These are phyloP conservation scores for Daldinia eschscholtzii DNA, from an alignment of 2,329 filamentous ascomycete genomes.

Conservation along the genomic window DNA sequence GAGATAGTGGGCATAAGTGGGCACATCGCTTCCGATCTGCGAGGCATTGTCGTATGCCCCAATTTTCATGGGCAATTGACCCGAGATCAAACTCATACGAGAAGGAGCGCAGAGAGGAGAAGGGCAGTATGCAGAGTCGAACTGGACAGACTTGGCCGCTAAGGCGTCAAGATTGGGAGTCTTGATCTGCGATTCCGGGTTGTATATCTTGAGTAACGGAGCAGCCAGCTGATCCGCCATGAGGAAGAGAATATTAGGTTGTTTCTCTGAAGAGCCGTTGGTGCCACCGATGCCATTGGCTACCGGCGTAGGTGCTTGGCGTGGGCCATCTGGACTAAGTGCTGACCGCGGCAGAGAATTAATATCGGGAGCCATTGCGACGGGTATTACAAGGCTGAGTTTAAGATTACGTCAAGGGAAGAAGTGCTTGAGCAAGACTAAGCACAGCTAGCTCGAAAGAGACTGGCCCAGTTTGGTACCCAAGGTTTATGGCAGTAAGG, in stretches of 20 bases:
- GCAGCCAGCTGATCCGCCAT: slow-evolving; percentile 97
- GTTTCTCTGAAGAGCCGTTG: slow-evolving; percentile 52
- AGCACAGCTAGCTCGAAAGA: slow-evolving; percentile 20
- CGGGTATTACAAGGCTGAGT: slow-evolving; percentile 2
- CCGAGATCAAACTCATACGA: slow-evolving; percentile 94
- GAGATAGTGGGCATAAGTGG: slow-evolving; percentile 93
- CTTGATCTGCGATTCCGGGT: slow-evolving; percentile 87
- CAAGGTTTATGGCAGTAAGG: slow-evolving; percentile 10
- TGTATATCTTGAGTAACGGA: slow-evolving; percentile 91
- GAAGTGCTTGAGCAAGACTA: slow-evolving; percentile 16
- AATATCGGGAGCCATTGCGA: slow-evolving; percentile 75
- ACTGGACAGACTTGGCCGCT: slow-evolving; percentile 85
- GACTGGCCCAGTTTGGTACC: slow-evolving; percentile 9
- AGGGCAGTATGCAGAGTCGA: slow-evolving; percentile 94
- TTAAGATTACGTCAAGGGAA: not conserved
- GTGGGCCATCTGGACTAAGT: slow-evolving; percentile 44
- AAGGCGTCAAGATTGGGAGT: slow-evolving; percentile 90
- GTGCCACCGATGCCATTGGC: slow-evolving; percentile 41
- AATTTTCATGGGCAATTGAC: slow-evolving; percentile 91
- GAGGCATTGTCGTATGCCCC: slow-evolving; percentile 92
- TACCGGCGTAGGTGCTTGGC: slow-evolving; percentile 45
- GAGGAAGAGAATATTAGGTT: slow-evolving; percentile 89
- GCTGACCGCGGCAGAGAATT: slow-evolving; percentile 75
- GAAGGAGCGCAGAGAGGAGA: slow-evolving; percentile 93
- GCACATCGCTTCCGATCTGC: slow-evolving; percentile 84